Percentiles rank a stretch among this genome's conserved stretches.
These are phyloP conservation scores for Trypanosoma melophagium DNA, from an alignment of 208 protist genomes.

Conservation along the genomic window DNA sequence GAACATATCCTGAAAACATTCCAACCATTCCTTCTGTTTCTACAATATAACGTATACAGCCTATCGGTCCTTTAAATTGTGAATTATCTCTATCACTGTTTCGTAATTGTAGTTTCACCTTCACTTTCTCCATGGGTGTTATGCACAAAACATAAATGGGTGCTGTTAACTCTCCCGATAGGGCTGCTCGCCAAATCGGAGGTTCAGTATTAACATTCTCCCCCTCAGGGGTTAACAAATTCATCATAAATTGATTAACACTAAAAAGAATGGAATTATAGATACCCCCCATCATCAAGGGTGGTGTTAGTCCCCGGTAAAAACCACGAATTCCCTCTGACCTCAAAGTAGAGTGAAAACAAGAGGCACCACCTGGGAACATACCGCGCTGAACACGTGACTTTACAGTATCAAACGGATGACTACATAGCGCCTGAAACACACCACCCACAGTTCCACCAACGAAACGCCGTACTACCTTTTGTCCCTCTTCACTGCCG, in stretches of 20 bases:
- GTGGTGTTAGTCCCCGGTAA: constrained; percentile 61
- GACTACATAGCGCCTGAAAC: constrained; percentile 58
- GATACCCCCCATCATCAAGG: constrained; percentile 50
- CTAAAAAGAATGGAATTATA: constrained; percentile 78
- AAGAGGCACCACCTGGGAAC: constrained; percentile 47
- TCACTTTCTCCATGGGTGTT: constrained; percentile 68
- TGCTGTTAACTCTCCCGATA: constrained; percentile 56
- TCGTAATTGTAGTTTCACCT: constrained; percentile 67
- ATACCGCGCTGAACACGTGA: constrained; percentile 64
- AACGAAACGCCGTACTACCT: constrained; percentile 44
- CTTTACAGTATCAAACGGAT: constrained; percentile 79
- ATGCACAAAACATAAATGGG: constrained; percentile 60
- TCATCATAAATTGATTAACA: constrained; percentile 62
- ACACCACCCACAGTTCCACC: constrained; percentile 64
- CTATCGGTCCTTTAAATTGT: constrained; percentile 36
- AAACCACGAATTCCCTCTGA: constrained; percentile 62
- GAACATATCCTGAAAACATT: constrained; percentile 58
- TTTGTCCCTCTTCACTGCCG: constrained; percentile 3
- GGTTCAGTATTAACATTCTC: constrained; percentile 27
- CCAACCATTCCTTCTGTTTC: constrained; percentile 35
- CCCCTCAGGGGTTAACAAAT: constrained; percentile 40
- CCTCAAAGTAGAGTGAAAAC: constrained; percentile 39
- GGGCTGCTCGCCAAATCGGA: constrained; percentile 59
- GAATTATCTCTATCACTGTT: constrained; percentile 32
- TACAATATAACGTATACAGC: constrained; percentile 45